These are phyloP conservation scores for Abelmoschus esculentus DNA, from an alignment of 345 rosid genomes.

Conservation along the genomic window DNA sequence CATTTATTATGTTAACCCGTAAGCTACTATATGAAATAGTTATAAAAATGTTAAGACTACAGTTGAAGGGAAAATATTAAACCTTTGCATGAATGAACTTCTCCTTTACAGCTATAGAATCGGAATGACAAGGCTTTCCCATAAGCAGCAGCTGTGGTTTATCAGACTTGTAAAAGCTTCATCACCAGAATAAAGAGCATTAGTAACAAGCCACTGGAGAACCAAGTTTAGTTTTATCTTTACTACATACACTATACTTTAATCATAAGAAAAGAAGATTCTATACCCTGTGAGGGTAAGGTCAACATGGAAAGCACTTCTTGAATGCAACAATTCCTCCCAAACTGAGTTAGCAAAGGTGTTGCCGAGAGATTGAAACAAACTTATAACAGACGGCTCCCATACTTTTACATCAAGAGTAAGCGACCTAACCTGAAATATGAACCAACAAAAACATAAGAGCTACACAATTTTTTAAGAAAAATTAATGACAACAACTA, in stretches of 20 bases:
- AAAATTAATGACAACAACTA: not conserved
- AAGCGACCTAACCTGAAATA: conserved; percentile 85
- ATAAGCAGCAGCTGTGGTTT: conserved; percentile 46
- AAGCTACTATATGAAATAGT: not conserved
- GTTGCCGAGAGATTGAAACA: conserved; percentile 96
- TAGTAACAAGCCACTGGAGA: conserved; percentile 14
- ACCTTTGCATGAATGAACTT: conserved; percentile 98
- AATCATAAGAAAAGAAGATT: conserved; percentile 12
- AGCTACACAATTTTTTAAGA: conserved; percentile 2
- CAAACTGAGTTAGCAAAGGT: conserved; percentile 88
- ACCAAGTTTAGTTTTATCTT: not conserved
- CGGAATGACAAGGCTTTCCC: conserved; percentile 62
- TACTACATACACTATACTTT: not conserved
- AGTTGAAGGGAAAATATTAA: not conserved
- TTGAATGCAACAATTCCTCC: conserved; percentile 91
- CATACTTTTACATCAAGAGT: conserved; percentile 97
- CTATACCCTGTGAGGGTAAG: conserved; percentile 47
- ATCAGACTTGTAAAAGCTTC: conserved; percentile 51
- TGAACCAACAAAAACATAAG: conserved; percentile 11
- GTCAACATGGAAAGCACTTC: conserved; percentile 59
- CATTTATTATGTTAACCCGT: not conserved
- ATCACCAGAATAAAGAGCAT: conserved; percentile 24
- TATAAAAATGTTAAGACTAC: conserved; percentile 16
- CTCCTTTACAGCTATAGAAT: conserved; percentile 86
- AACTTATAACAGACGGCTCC: conserved; percentile 94